Base-by-base conservation (phyloP, 208 protist genomes). In the Wallacemonas collosoma region DNA sequence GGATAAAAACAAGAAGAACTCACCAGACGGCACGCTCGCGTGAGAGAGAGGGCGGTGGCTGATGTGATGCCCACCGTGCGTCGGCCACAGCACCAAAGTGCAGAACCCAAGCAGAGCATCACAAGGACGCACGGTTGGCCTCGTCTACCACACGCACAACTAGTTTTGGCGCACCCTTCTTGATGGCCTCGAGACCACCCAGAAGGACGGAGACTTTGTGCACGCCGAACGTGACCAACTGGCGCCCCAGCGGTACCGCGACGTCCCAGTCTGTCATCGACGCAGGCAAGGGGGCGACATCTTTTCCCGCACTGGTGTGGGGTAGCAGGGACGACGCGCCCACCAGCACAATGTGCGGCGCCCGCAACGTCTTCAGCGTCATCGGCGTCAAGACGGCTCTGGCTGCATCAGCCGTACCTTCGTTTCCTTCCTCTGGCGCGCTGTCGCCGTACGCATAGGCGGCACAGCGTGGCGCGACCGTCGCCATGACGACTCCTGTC, bases 141-240 rank as follows among this genome's bases (percentile, higher is more conserved):
- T 47, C 62, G 41, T 63, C 45, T 14, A 14, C 15, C 4, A 68
- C 72, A 71, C 15, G 48, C 14, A 89, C 70, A 17, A 93, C 51
- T 9, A 93, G 62, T 62, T 86, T 56, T 2, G 85, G 79, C 39
- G 82, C 78, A 61, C 81, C 70, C 15, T 9, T 9, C 51, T 70
- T 79, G 2, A 93, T 45, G 45, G 69, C 50, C 64, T 71, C 74
- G 61, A 91, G 72, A 2, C 88, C 88, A 51, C 88, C 88, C 43
- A 77, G 71, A 67, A 93, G 65, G 56, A 93, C 75, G 35, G 85
- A 88, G 3, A 91, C 81, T 73, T 89, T 80, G 43, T 83, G 88
- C 45, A 88, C 79, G 8, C 85, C 85, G 64, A 65, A 88, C 17
- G 71, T 73, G 15, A 71, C 77, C 35, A 93, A 70, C 69, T 87